Percentiles rank a stretch among this genome's conserved stretches.
Evolutionary conservation across 345 rosid species (phyloP).

Genomic region (Leavenworthia alabamica): DNA sequence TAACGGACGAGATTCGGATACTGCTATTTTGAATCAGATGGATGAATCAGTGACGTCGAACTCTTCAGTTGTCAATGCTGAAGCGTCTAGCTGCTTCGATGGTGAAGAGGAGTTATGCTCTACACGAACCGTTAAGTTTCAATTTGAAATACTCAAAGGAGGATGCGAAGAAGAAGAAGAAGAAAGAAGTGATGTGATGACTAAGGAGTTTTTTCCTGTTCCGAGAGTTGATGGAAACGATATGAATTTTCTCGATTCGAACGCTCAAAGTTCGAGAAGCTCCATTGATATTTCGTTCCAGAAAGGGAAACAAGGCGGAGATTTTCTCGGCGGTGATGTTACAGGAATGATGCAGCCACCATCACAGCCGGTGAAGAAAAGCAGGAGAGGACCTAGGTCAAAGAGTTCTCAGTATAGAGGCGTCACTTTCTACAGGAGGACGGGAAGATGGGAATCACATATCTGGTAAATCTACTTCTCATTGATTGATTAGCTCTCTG

Average conservation of each 20-base stretch:
- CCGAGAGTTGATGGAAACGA: slow-evolving; percentile 19
- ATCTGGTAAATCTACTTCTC: slow-evolving; percentile 48
- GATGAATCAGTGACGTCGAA: slow-evolving; percentile 82
- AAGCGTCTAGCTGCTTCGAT: slow-evolving; percentile 43
- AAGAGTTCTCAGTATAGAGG: slow-evolving; percentile 94
- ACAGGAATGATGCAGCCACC: slow-evolving; percentile 30
- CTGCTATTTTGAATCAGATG: slow-evolving; percentile 43
- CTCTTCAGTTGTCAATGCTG: slow-evolving; percentile 78
- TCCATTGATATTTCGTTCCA: slow-evolving; percentile 48
- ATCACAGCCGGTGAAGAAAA: slow-evolving; percentile 66
- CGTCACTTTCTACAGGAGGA: slow-evolving; percentile 88
- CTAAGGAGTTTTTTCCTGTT: slow-evolving; percentile 68
- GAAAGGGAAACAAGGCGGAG: slow-evolving; percentile 30
- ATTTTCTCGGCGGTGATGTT: too few relatives aligned
- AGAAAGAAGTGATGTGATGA: slow-evolving; percentile 31
- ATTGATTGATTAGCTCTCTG: not conserved
- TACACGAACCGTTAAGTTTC: slow-evolving; percentile 49
- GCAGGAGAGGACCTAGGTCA: slow-evolving; percentile 94
- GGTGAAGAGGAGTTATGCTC: slow-evolving; percentile 59
- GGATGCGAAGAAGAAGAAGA: too few relatives aligned
- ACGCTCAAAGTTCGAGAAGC: slow-evolving; percentile 41
- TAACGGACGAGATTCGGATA: slow-evolving; percentile 30
- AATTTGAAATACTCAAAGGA: slow-evolving; percentile 60
- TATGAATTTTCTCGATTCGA: slow-evolving; percentile 13
- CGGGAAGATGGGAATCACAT: slow-evolving; percentile 98